Conservation (phyloP, 805 yeast species). For the Suhomyces sp. region DNA sequence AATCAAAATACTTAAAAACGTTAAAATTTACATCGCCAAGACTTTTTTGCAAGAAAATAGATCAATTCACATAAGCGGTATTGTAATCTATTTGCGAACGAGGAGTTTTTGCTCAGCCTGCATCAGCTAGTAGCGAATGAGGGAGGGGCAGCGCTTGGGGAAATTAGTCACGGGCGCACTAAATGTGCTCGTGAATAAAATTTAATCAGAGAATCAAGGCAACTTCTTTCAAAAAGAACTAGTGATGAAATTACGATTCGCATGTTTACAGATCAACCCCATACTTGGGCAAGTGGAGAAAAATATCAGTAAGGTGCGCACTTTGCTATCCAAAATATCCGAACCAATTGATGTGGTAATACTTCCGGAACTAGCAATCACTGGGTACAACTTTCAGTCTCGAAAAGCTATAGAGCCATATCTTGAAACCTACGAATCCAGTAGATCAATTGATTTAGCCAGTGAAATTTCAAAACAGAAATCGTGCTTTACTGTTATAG, state of each 20-base stretch:
- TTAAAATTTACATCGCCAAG: constrained; percentile 1
- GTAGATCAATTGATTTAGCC: constrained; percentile 58
- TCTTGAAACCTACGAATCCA: constrained; percentile 45
- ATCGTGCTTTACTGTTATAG: constrained; percentile 68
- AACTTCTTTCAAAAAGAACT: neutral
- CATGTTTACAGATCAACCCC: constrained; percentile 68
- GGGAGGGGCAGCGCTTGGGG: neutral
- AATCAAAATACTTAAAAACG: neutral
- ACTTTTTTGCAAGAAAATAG: neutral
- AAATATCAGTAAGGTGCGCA: constrained; percentile 52
- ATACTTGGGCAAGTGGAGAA: constrained; percentile 55
- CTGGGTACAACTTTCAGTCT: constrained; percentile 72
- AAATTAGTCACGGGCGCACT: neutral
- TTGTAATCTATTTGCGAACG: neutral
- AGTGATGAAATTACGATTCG: constrained; percentile 41
- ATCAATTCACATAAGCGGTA: neutral
- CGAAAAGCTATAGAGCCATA: constrained; percentile 52
- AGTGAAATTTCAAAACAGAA: constrained; percentile 45
- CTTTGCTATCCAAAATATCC: constrained; percentile 18
- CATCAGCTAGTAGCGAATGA: neutral
- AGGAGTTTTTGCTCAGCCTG: neutral
- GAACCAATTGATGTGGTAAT: constrained; percentile 59
- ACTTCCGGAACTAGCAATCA: constrained; percentile 79
- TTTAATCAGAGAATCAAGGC: neutral
- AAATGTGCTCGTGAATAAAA: neutral